Base-by-base conservation (phyloP, 129 eudicot species). In the Artemisia argyi region DNA sequence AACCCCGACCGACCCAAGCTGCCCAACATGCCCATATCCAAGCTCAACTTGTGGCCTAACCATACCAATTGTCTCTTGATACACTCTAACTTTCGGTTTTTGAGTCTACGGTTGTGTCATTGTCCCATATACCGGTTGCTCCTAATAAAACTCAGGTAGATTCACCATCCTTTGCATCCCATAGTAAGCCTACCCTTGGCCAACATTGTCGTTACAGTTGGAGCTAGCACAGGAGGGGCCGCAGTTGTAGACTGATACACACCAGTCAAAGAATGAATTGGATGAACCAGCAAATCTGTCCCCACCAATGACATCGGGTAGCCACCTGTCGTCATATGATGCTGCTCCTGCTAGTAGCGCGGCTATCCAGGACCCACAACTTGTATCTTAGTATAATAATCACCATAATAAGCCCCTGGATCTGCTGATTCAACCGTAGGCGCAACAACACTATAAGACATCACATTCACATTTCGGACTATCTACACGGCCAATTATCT, bases 151-250 rank as follows among this genome's bases (percentile, higher is more conserved):
- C 4, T 84, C 88, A 12, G 85, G 74, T 11, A 56, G 77, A 61
- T 48, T 73, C 2, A 80, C 79, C 76, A 81, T 53, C 28, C 28
- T 26, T 26, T 26, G 28, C 28, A 26, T 26, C 44, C 80, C 82
- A 26, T 79, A 82, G 73, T 82, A 82, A 10, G 74, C 51, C 58
- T 82, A 86, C 61, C 78, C 78, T 61, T 82, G 84, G 66, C 44
- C 71, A 11, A 32, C 79, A 80, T 44, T 4, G 71, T 64, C 4
- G 7, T 32, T 32, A 32, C 1, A 32, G 39, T 4, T 32, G 39
- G 39, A 32, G 39, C 39, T 32, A 7, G 5, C 39, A 5, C 39
- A 32, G 71, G 17, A 24, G 70, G 32, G 13, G 78, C 70, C 1
- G 51, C 32, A 6, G 75, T 14, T 69, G 79, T 80, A 35, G 85